phyloP scores from a whole-genome alignment of 768 basidiomycete species.

The Russula virescens region DNA sequence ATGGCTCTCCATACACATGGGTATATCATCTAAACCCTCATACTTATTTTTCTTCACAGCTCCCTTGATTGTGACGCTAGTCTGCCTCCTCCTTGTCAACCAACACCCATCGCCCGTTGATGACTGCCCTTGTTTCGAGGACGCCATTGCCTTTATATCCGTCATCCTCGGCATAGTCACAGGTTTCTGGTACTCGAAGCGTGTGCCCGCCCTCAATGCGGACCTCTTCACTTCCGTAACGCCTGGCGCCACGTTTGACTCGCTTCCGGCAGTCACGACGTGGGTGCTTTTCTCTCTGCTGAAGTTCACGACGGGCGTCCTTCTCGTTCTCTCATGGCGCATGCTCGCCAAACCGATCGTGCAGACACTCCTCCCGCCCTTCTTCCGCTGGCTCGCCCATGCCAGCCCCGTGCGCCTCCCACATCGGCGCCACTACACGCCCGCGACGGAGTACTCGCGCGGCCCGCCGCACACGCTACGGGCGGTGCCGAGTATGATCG shows the following conservation, averaged over 20 bases:
- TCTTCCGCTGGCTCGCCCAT: constrained; percentile 69
- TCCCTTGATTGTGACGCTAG: constrained; percentile 52
- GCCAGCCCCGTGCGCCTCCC: constrained; percentile 58
- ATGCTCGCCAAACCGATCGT: constrained; percentile 74
- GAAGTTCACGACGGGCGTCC: constrained; percentile 54
- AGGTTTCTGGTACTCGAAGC: constrained; percentile 57
- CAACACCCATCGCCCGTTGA: constrained; percentile 93
- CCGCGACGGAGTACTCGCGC: constrained; percentile 80
- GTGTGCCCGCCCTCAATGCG: constrained; percentile 34
- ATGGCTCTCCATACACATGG: too few relatives aligned
- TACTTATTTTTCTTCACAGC: constrained; percentile 31
- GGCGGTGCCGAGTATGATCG: constrained; percentile 81
- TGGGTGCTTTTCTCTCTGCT: constrained; percentile 37
- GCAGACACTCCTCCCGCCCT: constrained; percentile 72
- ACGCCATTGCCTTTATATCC: constrained; percentile 89
- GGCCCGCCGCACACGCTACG: constrained; percentile 60
- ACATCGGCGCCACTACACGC: constrained; percentile 80
- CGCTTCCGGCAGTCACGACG: constrained; percentile 30
- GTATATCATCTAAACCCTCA: background rate
- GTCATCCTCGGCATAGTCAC: constrained; percentile 72
- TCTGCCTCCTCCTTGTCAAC: constrained; percentile 73
- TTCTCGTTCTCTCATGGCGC: constrained; percentile 82
- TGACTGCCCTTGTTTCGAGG: constrained; percentile 97
- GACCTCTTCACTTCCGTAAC: constrained; percentile 36
- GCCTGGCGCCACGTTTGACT: constrained; percentile 52